These are phyloP conservation scores for Solanum chmielewskii DNA, from an alignment of 257 asterid genomes.

Conservation along the genomic window DNA sequence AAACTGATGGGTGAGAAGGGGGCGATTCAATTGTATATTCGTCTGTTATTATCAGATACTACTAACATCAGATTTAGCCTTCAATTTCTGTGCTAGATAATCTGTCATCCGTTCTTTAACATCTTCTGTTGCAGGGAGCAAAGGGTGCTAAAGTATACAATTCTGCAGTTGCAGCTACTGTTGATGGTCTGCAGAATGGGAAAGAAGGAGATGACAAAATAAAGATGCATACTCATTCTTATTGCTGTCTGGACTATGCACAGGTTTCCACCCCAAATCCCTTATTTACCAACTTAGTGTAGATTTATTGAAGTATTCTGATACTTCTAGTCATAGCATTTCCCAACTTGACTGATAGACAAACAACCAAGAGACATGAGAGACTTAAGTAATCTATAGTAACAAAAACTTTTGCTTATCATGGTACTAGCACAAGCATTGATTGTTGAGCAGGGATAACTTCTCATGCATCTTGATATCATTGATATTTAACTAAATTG, in stretches of 20 bases:
- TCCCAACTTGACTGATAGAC: neutral
- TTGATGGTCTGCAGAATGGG: conserved; percentile 47
- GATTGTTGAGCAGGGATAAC: neutral
- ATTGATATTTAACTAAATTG: neutral
- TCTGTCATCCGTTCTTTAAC: neutral
- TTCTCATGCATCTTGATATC: neutral
- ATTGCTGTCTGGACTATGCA: conserved; percentile 83
- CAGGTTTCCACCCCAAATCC: conserved; percentile 41
- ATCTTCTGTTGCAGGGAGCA: conserved; percentile 39
- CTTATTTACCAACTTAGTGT: neutral
- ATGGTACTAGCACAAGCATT: neutral
- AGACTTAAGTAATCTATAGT: neutral
- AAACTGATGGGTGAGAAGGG: neutral
- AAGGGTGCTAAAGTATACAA: conserved; percentile 77
- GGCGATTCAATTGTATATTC: neutral
- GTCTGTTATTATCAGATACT: neutral
- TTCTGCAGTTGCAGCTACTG: conserved; percentile 68
- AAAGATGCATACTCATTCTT: conserved; percentile 86
- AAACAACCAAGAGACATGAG: neutral
- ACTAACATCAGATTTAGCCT: neutral
- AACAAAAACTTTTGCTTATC: neutral
- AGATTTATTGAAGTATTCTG: neutral
- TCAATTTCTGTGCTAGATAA: neutral
- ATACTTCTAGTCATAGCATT: neutral
- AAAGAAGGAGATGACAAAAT: conserved; percentile 80